Conservation (phyloP, 1,284 basidiomycete species). For the Paramarasmius palmivorus region DNA sequence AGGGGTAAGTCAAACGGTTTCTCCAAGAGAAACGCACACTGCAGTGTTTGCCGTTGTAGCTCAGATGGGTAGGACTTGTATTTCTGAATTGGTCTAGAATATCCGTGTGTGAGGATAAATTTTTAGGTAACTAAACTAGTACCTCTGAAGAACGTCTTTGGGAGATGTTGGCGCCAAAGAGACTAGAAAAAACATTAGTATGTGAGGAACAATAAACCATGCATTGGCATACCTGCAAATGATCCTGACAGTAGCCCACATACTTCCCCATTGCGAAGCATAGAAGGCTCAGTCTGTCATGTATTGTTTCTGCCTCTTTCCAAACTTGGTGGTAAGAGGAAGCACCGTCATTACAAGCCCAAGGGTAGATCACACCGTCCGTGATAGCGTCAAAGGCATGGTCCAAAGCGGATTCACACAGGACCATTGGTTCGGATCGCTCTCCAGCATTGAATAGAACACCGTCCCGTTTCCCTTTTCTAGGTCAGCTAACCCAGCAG, state of each 20-base stretch:
- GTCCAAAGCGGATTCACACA: background rate
- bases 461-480: slow-evolving; percentile 15
- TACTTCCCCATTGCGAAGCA: slow-evolving; percentile 10
- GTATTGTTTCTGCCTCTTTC: slow-evolving; percentile 9
- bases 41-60: slow-evolving; percentile 15
- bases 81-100: slow-evolving; percentile 13
- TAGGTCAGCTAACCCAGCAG: slow-evolving; percentile 17
- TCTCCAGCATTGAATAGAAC: slow-evolving; percentile 13
- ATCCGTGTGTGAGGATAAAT: background rate
- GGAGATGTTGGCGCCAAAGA: slow-evolving; percentile 16
- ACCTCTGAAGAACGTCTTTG: slow-evolving; percentile 15
- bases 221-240: slow-evolving; percentile 14
- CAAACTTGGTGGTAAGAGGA: slow-evolving; percentile 4
- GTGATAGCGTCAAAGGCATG: background rate
- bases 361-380: background rate
- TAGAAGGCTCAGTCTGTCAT: slow-evolving; percentile 9
- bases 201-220: background rate
- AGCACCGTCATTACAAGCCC: slow-evolving; percentile 19
- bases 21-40: slow-evolving; percentile 3
- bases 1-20: no score
- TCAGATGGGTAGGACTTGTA: slow-evolving; percentile 14
- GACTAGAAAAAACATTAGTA: slow-evolving; percentile 2
- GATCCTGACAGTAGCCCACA: slow-evolving; percentile 13
- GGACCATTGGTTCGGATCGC: slow-evolving; percentile 1
- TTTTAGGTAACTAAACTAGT: background rate